phyloP scores from a whole-genome alignment of 768 basidiomycete genomes.

The Phlegmacium glaucopus region DNA sequence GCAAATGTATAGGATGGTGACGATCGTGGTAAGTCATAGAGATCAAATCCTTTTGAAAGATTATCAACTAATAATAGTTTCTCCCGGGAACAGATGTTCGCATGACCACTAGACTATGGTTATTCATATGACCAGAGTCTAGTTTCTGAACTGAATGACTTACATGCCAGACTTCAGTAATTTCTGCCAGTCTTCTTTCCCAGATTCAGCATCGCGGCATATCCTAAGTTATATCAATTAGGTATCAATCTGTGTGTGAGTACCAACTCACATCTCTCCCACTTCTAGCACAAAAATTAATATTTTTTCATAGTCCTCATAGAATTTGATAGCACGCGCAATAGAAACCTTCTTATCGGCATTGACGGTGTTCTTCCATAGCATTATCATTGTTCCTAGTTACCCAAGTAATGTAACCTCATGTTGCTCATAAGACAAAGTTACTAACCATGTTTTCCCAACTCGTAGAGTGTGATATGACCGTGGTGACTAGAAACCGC shows the following conservation, averaged over 20 bases:
- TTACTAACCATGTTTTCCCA: slow-evolving; percentile 5
- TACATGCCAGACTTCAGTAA: slow-evolving; percentile 7
- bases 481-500: slow-evolving; percentile 2
- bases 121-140: too few relatives aligned
- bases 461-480: slow-evolving; percentile 1
- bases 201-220: not conserved
- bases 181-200: slow-evolving; percentile 1
- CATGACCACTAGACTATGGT: slow-evolving; percentile 4
- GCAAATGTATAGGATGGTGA: slow-evolving; percentile 1
- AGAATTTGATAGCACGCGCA: slow-evolving; percentile 2
- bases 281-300: slow-evolving; percentile 6
- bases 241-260: not conserved
- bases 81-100: not conserved
- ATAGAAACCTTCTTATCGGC: not conserved
- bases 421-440: not conserved
- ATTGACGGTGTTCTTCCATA: slow-evolving; percentile 1
- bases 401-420: not conserved
- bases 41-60: slow-evolving; percentile 10
- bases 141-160: not conserved
- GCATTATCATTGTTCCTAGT: not conserved
- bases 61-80: slow-evolving; percentile 9
- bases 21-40: slow-evolving; percentile 4
- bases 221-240: not conserved
- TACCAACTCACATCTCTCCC: slow-evolving; percentile 10
- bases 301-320: slow-evolving; percentile 2